These are phyloP conservation scores for Chenopodium album DNA, from an alignment of 148 eudicot genomes.

Conservation along the genomic window DNA sequence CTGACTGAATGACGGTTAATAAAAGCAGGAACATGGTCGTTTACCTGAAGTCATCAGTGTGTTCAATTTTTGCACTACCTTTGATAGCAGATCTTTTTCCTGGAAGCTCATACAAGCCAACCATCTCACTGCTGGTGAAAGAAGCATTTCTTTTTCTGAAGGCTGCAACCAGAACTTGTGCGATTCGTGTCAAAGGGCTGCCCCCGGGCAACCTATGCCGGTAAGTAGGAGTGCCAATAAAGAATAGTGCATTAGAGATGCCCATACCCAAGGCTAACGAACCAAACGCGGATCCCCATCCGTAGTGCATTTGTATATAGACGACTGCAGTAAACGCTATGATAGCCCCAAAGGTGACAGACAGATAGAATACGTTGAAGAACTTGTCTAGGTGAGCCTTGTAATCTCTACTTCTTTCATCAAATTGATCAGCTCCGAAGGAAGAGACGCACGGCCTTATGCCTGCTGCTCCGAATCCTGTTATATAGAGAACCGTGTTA, in stretches of 20 bases:
- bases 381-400: conserved; percentile 67
- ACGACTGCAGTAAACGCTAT: conserved; percentile 78
- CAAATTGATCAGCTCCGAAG: conserved; percentile 92
- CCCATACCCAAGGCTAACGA: conserved; percentile 78
- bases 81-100: conserved; percentile 77
- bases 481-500: conserved; percentile 59
- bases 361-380: conserved; percentile 79
- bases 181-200: conserved; percentile 83
- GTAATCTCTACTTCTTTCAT: conserved; percentile 61
- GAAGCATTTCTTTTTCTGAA: conserved; percentile 61
- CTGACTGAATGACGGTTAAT: background rate
- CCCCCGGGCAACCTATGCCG: conserved; percentile 89
- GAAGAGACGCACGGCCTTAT: conserved; percentile 90
- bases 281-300: conserved; percentile 81
- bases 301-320: conserved; percentile 67
- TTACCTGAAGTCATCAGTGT: conserved; percentile 74
- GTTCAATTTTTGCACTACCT: conserved; percentile 77
- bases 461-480: conserved; percentile 90
- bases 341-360: conserved; percentile 80
- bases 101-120: conserved; percentile 79
- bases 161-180: conserved; percentile 81
- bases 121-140: conserved; percentile 55
- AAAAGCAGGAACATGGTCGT: background rate
- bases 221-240: conserved; percentile 75
- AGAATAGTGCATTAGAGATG: conserved; percentile 69